Evolutionary conservation across 495 filamentous ascomycete genomes (phyloP), one percentile per base, ranked within the genome.

Genomic region (Cercophora samala): DNA sequence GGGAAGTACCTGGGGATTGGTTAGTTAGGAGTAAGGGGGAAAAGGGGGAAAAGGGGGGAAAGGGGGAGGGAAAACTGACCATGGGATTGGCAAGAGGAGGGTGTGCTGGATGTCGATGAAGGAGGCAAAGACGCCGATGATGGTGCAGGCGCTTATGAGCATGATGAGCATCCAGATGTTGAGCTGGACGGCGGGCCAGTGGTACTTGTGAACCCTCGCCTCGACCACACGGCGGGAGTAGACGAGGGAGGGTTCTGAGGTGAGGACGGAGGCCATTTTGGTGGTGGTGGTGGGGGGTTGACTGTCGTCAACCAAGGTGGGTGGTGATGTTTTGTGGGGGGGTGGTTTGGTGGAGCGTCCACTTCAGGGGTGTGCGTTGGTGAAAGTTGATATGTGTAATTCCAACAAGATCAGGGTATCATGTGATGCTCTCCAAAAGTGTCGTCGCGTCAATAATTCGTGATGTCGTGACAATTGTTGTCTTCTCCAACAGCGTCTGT

Each of bases 141-240:
- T 90, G 64, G 88, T 89, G 66, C 89, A 85, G 0, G 89, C 88
- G 5, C 90, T 88, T 0, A 89, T 86, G 1, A 98, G 82, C 81
- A 97, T 93, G 70, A 96, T 84, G 69, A 98, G 83, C 69, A 96
- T 89, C 91, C 96, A 97, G 70, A 97, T 79, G 76, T 96, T 96
- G 63, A 99, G 86, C 76, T 96, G 92, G 64, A 91, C 79, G 72
- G 96, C 92, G 2, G 96, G 96, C 95, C 95, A 99, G 84, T 89
- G 89, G 83, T 97, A 97, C 67, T 85, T 87, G 67, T 90, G 87
- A 37, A 87, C 82, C 42, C 81, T 80, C 54, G 79, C 26, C 29
- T 37, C 69, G 55, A 82, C 66, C 64, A 72, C 65, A 61, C 76
- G 75, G 66, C 78, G 81, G 63, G 77, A 76, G 70, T 80, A 81